Percentiles rank a stretch among this genome's conserved stretches.
Evolutionary conservation across 2,329 filamentous ascomycete genomes (phyloP).

Genomic region (Xylariaceae sp.): DNA sequence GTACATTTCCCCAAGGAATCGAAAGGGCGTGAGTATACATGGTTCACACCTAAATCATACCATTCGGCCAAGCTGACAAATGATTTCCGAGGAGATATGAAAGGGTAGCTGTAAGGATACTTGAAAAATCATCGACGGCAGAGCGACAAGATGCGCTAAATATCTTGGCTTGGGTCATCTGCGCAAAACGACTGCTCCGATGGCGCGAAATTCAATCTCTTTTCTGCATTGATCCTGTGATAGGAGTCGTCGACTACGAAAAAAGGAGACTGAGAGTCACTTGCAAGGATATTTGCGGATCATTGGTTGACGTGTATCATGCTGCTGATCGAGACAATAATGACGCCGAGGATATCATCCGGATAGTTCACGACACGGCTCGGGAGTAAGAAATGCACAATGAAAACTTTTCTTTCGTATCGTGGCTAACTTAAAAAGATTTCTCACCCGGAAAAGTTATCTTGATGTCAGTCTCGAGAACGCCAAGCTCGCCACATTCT

Average conservation of each 20-base stretch:
- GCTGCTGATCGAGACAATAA: not conserved
- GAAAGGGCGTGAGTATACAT: conserved; percentile 1
- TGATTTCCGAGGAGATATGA: not conserved
- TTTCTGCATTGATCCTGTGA: conserved; percentile 10
- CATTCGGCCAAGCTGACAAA: too few relatives aligned
- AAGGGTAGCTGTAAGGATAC: not conserved
- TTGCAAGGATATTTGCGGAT: conserved; percentile 13
- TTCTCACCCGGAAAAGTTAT: too few relatives aligned
- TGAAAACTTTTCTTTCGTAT: too few relatives aligned
- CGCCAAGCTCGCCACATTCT: too few relatives aligned
- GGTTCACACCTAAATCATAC: too few relatives aligned
- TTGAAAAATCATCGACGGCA: not conserved
- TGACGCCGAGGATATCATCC: not conserved
- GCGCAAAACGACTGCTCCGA: conserved; percentile 5
- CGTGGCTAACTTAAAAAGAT: too few relatives aligned
- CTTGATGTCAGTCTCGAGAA: too few relatives aligned
- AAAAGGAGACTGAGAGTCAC: conserved; percentile 6
- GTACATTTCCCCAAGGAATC: not conserved
- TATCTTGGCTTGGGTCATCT: conserved; percentile 6
- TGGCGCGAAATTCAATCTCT: conserved; percentile 13
- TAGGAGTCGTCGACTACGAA: conserved; percentile 7
- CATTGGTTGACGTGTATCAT: conserved; percentile 11
- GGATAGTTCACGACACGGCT: conserved; percentile 6
- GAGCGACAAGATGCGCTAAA: conserved; percentile 3
- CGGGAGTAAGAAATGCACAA: too few relatives aligned